These are phyloP conservation scores for Chaetomiaceae sp. DNA, from an alignment of 2,329 filamentous ascomycete genomes.

Conservation along the genomic window DNA sequence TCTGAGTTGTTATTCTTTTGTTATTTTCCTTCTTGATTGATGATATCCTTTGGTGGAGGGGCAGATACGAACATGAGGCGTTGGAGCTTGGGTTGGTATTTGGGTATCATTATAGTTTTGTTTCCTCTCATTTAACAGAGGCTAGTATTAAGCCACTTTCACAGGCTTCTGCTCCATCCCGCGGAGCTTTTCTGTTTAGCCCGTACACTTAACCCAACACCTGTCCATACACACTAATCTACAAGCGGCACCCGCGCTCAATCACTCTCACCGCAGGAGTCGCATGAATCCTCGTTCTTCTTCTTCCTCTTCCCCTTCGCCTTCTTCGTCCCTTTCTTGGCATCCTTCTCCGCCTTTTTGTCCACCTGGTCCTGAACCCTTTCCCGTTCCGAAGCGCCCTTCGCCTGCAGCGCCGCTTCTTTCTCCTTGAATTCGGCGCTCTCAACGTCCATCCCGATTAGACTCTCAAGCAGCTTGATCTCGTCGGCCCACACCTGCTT, in stretches of 20 bases:
- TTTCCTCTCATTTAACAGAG: not conserved
- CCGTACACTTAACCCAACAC: not conserved
- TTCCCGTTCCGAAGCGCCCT: slow-evolving; percentile 66
- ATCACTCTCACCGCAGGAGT: slow-evolving; percentile 20
- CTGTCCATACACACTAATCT: not conserved
- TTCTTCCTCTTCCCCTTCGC: slow-evolving; percentile 30
- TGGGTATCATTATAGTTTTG: slow-evolving; percentile 9
- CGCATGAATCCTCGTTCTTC: slow-evolving; percentile 22
- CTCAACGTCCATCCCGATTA: slow-evolving; percentile 79
- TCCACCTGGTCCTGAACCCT: slow-evolving; percentile 77
- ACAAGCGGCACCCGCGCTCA: not conserved
- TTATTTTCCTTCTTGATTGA: not conserved
- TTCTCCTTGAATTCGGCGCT: slow-evolving; percentile 65
- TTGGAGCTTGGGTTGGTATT: not conserved
- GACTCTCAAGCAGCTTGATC: slow-evolving; percentile 86
- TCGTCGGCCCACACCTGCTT: slow-evolving; percentile 84
- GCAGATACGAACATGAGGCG: not conserved
- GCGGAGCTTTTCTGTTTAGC: too few species aligned
- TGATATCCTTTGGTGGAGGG: slow-evolving; percentile 15
- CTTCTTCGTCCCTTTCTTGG: slow-evolving; percentile 39
- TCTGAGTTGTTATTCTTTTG: not conserved
- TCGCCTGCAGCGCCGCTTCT: slow-evolving; percentile 60
- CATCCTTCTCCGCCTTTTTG: slow-evolving; percentile 62
- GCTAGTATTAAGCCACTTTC: not conserved
- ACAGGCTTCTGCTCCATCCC: not conserved